Conservation (phyloP, 2,329 filamentous ascomycete genomes). For the Aquanectria penicillioides region DNA sequence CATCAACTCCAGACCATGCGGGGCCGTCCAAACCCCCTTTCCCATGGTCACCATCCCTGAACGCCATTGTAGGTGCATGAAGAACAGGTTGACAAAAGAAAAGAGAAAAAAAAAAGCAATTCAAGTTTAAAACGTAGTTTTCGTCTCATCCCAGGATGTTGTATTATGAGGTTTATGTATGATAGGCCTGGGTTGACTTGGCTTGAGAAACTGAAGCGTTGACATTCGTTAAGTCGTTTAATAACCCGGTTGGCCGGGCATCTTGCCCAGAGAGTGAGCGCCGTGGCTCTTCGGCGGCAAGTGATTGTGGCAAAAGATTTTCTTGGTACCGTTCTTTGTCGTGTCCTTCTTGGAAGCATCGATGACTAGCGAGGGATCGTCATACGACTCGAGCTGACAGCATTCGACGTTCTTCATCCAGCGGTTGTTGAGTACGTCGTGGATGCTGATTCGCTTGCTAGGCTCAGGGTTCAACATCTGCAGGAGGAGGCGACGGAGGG, state of each 20-base stretch:
- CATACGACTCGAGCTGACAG: constrained; percentile 78
- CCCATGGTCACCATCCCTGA: constrained; percentile 31
- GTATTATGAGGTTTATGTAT: constrained; percentile 17
- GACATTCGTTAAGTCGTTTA: constrained; percentile 45
- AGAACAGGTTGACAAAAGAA: constrained; percentile 14
- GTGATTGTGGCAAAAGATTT: constrained; percentile 69
- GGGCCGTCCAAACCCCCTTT: constrained; percentile 24
- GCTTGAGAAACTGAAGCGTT: constrained; percentile 22
- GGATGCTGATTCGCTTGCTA: constrained; percentile 73
- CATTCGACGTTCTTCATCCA: constrained; percentile 82
- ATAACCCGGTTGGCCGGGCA: constrained; percentile 67
- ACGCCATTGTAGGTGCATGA: constrained; percentile 37
- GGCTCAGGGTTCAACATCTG: constrained; percentile 88
- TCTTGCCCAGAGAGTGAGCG: constrained; percentile 62
- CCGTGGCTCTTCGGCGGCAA: constrained; percentile 59
- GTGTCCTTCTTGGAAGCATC: constrained; percentile 68
- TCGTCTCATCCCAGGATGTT: constrained; percentile 8
- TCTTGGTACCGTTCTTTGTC: constrained; percentile 54
- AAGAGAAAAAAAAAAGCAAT: constrained; percentile 14
- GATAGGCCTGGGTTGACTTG: neutral
- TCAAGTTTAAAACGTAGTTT: neutral
- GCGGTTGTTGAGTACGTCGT: constrained; percentile 74
- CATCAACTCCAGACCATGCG: constrained; percentile 40
- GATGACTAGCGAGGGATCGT: constrained; percentile 69
- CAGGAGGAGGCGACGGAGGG: constrained; percentile 76